Conservation (phyloP, 2,329 filamentous ascomycete genomes). For the Epichloe brachyelytri region DNA sequence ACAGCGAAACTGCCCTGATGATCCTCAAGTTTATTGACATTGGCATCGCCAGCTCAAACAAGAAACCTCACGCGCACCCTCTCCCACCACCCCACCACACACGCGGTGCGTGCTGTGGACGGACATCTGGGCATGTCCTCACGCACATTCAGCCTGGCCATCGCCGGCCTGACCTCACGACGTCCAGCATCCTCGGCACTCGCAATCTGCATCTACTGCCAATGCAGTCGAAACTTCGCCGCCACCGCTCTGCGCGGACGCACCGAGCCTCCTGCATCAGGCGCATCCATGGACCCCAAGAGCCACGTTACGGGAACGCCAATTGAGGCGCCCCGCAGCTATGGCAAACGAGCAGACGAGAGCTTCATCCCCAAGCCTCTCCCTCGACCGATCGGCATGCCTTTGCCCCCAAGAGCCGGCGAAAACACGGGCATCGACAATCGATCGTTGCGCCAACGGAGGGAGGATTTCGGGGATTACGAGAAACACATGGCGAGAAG, state of each 20-base stretch:
- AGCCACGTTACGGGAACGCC: constrained; percentile 30
- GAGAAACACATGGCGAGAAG: constrained; percentile 71
- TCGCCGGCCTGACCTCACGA: constrained; percentile 12
- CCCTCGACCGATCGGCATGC: constrained; percentile 69
- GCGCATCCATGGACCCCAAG: constrained; percentile 24
- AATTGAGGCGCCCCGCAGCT: constrained; percentile 45
- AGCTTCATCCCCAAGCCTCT: constrained; percentile 47
- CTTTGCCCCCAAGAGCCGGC: constrained; percentile 56
- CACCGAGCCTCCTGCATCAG: constrained; percentile 22
- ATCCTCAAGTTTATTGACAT: background rate
- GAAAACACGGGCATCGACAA: constrained; percentile 71
- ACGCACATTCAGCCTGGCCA: constrained; percentile 18
- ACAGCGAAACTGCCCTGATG: background rate
- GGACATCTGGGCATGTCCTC: constrained; percentile 16
- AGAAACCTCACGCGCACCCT: background rate
- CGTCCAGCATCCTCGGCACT: constrained; percentile 14
- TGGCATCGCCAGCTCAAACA: background rate
- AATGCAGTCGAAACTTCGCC: constrained; percentile 36
- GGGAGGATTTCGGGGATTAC: constrained; percentile 72
- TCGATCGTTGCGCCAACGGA: constrained; percentile 53
- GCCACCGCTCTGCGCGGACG: constrained; percentile 25
- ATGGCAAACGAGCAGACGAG: constrained; percentile 39
- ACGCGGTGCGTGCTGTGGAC: background rate
- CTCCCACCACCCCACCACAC: background rate
- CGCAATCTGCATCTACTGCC: constrained; percentile 35